Evolutionary conservation across 352 stramenopile genomes (phyloP), one percentile per base, ranked within the genome.

Genomic region (Thalassiosira livingstoniorum): DNA sequence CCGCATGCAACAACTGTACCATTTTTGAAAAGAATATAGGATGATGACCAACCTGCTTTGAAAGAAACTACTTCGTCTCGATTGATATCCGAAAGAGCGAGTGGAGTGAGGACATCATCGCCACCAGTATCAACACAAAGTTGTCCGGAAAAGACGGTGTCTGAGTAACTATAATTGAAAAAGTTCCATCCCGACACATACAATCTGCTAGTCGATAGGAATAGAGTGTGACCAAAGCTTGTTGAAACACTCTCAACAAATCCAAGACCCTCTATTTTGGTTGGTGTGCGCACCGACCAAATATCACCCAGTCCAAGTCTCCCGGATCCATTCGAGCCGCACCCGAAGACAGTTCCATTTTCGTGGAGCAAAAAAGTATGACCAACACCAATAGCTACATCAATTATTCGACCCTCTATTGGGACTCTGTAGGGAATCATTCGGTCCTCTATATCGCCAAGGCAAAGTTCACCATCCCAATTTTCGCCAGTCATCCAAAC

Each of bases 21-120:
- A 60, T 87, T 75, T 29, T 76, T 82, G 71, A 87, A 87, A 63
- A 83, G 60, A 32, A 87, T 87, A 37, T 75, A 87, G 0, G 75
- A 71, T 29, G 64, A 77, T 32, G 63, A 34, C 5, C 68, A 45
- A 37, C 78, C 79, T 43, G 81, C 75, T 61, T 84, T 27, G 61
- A 84, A 87, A 2, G 70, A 68, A 39, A 47, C 29, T 34, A 87
- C 70, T 45, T 45, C 53, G 18, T 62, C 39, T 27, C 62, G 37
- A 25, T 78, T 34, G 10, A 84, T 60, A 62, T 63, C 45, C 23
- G 43, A 21, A 4, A 80, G 42, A 2, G 71, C 2, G 25, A 62
- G 37, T 29, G 82, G 82, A 58, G 74, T 74, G 13, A 78, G 54
- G 2, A 88, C 21, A 70, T 65, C 64, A 39, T 3, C 31, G 21